Evolutionary conservation across 176 grass and related monocot species (phyloP).

Genomic region (Oryza glaberrima): DNA sequence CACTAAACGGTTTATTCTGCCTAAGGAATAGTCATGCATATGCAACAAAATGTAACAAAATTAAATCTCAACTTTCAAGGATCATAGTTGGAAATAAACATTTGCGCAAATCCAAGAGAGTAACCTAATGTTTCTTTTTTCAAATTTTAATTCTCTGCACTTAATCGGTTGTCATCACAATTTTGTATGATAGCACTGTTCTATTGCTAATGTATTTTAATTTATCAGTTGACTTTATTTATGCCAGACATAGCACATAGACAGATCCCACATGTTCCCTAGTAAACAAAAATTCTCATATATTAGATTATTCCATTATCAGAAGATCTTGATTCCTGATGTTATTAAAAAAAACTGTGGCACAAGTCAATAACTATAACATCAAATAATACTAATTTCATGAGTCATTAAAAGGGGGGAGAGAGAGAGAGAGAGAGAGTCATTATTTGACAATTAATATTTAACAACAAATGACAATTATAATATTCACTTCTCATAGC

Average conservation of each 20-base stretch:
- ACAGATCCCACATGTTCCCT: no score
- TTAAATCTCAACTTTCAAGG: neutral
- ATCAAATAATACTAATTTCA: neutral
- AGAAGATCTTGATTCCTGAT: slow-evolving; percentile 2
- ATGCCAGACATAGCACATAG: neutral
- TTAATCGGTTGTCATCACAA: neutral
- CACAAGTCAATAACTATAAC: neutral
- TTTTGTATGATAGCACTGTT: neutral
- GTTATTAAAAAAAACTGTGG: neutral
- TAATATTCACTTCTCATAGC: slow-evolving; percentile 1
- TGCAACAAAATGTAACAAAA: slow-evolving; percentile 8
- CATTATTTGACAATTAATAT: neutral
- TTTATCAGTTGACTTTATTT: neutral
- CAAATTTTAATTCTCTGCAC: neutral
- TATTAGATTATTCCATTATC: neutral
- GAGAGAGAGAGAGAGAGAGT: neutral
- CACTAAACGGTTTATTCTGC: neutral
- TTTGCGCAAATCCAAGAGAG: neutral
- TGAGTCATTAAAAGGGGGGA: neutral
- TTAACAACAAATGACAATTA: neutral
- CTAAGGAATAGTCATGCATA: neutral
- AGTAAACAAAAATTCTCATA: no score
- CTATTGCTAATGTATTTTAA: neutral
- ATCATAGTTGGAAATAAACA: neutral
- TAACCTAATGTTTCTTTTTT: slow-evolving; percentile 2